Conservation (phyloP, 2,329 filamentous ascomycete genomes). For the Aphanocladium album region DNA sequence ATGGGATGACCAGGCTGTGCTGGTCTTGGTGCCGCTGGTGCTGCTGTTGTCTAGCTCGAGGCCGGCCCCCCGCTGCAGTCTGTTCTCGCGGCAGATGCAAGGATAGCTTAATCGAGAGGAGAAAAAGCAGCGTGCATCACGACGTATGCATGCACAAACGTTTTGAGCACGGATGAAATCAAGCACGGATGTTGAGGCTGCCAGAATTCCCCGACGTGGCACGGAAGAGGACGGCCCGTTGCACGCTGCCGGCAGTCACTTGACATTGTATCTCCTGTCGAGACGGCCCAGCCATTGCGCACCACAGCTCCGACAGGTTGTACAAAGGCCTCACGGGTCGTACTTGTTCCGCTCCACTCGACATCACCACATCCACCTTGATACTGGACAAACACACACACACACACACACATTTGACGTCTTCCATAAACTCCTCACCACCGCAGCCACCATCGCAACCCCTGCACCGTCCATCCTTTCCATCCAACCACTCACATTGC, state of each 20-base stretch:
- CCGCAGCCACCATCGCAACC: constrained; percentile 8
- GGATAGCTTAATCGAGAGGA: neutral
- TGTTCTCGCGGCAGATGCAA: neutral
- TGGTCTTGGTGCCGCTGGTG: too few species aligned
- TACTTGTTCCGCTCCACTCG: neutral
- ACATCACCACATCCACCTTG: neutral
- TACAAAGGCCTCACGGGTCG: neutral
- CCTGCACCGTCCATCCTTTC: neutral
- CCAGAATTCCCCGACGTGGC: neutral
- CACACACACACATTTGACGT: neutral
- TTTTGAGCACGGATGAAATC: too few species aligned
- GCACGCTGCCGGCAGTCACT: neutral
- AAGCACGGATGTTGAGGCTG: too few species aligned
- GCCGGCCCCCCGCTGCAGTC: too few species aligned
- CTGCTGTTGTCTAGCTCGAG: too few species aligned
- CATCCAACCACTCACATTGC: neutral
- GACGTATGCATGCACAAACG: neutral
- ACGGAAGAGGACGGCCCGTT: constrained; percentile 1
- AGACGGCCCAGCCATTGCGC: neutral
- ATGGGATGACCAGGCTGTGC: neutral
- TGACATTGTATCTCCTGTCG: neutral
- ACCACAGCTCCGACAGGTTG: neutral
- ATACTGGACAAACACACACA: neutral
- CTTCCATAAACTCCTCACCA: neutral
- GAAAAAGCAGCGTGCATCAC: neutral